These are phyloP conservation scores for Vinca minor DNA, from an alignment of 257 asterid species.

Conservation along the genomic window DNA sequence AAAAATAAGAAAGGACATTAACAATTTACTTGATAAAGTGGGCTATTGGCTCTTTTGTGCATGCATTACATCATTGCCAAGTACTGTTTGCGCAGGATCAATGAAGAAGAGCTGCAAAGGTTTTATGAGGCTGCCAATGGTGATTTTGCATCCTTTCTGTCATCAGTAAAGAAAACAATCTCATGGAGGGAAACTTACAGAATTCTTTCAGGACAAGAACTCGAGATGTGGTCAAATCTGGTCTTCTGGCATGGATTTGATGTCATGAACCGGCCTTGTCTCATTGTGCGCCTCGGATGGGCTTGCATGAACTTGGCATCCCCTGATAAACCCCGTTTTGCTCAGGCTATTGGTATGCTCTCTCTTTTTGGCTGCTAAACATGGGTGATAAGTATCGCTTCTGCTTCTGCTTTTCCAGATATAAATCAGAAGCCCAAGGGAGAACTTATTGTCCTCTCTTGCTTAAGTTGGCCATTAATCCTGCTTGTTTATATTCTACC, in stretches of 20 bases:
- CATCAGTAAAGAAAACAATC: slow-evolving; percentile 71
- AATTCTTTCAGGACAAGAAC: slow-evolving; percentile 73
- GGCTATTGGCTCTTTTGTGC: slow-evolving; percentile 9
- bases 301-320: slow-evolving; percentile 65
- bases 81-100: slow-evolving; percentile 46
- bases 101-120: slow-evolving; percentile 61
- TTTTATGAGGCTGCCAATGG: slow-evolving; percentile 69
- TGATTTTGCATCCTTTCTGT: slow-evolving; percentile 45
- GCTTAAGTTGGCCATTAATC: neutral
- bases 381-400: neutral
- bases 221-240: slow-evolving; percentile 79
- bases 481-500: neutral
- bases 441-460: neutral
- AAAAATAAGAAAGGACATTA: neutral
- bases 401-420: neutral
- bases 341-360: slow-evolving; percentile 86
- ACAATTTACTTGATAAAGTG: neutral
- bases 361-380: slow-evolving; percentile 6
- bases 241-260: slow-evolving; percentile 95
- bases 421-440: neutral
- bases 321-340: slow-evolving; percentile 64
- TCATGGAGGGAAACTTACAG: slow-evolving; percentile 86
- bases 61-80: slow-evolving; percentile 29
- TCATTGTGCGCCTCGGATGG: slow-evolving; percentile 79
- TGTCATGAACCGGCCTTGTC: slow-evolving; percentile 57